Percentiles rank a stretch among this genome's conserved stretches.
Conservation (phyloP, 225 moss, liverwort and hornwort genomes). For the Pseudisothecium myosuroides region DNA sequence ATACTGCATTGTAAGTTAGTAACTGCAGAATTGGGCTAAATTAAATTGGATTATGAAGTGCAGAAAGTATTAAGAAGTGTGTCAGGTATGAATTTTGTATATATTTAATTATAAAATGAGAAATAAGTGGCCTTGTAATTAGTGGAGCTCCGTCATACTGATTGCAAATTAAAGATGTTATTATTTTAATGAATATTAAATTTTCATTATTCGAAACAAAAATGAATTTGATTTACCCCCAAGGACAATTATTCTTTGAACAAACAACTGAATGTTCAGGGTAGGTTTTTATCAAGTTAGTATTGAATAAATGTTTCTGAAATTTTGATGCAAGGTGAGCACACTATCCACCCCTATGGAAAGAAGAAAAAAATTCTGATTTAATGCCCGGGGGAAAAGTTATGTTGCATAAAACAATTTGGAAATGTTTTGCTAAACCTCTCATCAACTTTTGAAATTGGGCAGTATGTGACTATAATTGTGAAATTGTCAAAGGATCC, state of each 20-base stretch:
- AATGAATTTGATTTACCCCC: background rate
- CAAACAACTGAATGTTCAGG: background rate
- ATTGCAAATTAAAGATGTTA: background rate
- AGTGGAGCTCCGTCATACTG: background rate
- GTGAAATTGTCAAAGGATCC: background rate
- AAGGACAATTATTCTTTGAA: background rate
- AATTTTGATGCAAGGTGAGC: background rate
- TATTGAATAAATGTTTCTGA: background rate
- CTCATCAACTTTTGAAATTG: no score
- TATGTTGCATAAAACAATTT: background rate
- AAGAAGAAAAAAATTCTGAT: background rate
- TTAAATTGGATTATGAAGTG: background rate
- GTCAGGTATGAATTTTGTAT: background rate
- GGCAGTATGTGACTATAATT: background rate
- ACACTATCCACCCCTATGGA: accelerated
- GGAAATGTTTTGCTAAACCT: background rate
- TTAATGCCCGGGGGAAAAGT: background rate
- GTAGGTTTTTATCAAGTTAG: background rate
- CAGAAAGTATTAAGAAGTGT: background rate
- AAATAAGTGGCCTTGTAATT: background rate
- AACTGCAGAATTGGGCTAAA: background rate
- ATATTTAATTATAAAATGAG: background rate
- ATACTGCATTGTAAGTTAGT: background rate
- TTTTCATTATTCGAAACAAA: background rate
- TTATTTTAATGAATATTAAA: background rate